Evolutionary conservation across 768 basidiomycete genomes (phyloP).

Genomic region (Stropharia rugosoannulata): DNA sequence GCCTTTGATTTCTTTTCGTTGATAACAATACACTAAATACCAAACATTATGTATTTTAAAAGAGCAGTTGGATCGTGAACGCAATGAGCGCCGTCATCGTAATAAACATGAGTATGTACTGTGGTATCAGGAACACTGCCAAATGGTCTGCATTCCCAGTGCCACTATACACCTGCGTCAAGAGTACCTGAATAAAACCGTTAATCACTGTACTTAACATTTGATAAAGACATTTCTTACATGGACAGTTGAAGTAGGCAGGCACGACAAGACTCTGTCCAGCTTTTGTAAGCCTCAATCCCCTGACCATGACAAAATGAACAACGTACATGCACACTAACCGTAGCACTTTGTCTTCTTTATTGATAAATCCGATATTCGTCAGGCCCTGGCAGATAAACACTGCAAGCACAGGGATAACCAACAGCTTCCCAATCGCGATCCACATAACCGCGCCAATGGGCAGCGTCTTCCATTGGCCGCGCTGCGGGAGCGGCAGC

Average conservation of each 20-base stretch:
- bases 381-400: slow-evolving; percentile 53
- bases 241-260: slow-evolving; percentile 62
- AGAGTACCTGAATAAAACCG: slow-evolving; percentile 41
- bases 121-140: slow-evolving; percentile 63
- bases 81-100: slow-evolving; percentile 51
- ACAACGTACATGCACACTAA: slow-evolving; percentile 67
- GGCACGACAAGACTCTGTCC: slow-evolving; percentile 54
- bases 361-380: slow-evolving; percentile 41
- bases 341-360: slow-evolving; percentile 55
- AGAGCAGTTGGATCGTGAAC: slow-evolving; percentile 42
- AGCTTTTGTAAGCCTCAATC: not conserved
- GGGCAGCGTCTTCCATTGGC: slow-evolving; percentile 41
- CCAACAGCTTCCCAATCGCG: slow-evolving; percentile 52
- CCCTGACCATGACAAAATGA: not conserved
- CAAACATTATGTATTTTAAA: slow-evolving; percentile 23
- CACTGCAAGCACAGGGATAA: slow-evolving; percentile 63
- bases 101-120: slow-evolving; percentile 51
- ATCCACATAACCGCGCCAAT: slow-evolving; percentile 53
- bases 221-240: slow-evolving; percentile 23
- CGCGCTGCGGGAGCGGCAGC: slow-evolving; percentile 45
- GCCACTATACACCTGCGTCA: slow-evolving; percentile 67
- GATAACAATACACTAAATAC: not conserved
- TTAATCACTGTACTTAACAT: not conserved
- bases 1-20: too few relatives aligned
- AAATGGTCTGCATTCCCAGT: slow-evolving; percentile 64